A percentile compares a stretch with the other conserved stretches of the same genome.
Conservation (phyloP, 345 rosid species). For the Pugionium dolabratum region DNA sequence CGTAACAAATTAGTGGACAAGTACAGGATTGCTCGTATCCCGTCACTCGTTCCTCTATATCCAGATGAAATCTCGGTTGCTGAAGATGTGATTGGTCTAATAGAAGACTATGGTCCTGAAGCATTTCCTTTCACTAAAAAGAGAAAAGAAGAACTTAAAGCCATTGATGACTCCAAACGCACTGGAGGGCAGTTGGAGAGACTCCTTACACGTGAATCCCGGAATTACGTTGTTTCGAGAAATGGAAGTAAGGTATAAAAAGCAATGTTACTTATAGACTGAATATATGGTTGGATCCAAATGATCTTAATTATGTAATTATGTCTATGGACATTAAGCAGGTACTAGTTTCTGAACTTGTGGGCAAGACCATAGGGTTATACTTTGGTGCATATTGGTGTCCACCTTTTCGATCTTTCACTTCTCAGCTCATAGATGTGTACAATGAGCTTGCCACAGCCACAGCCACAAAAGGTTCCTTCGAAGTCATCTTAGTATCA, state of each 20-base stretch:
- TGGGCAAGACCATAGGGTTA: constrained; percentile 74
- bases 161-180: constrained; percentile 57
- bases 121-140: constrained; percentile 69
- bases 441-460: constrained; percentile 49
- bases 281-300: neutral
- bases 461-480: constrained; percentile 37
- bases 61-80: constrained; percentile 46
- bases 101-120: constrained; percentile 74
- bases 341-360: constrained; percentile 57
- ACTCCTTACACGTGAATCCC: constrained; percentile 53
- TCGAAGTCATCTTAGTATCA: constrained; percentile 63
- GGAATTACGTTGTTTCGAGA: constrained; percentile 49
- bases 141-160: constrained; percentile 62
- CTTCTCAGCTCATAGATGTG: constrained; percentile 56
- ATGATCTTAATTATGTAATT: constrained; percentile 3
- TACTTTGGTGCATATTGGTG: constrained; percentile 80
- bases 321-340: constrained; percentile 31
- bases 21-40: constrained; percentile 56
- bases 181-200: constrained; percentile 61
- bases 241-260: constrained; percentile 54
- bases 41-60: constrained; percentile 55
- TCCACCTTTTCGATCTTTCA: constrained; percentile 74
- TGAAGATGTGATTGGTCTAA: constrained; percentile 59
- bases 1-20: constrained; percentile 46
- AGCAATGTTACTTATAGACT: neutral